A percentile compares a stretch with the other conserved stretches of the same genome.
Evolutionary conservation across 2,329 filamentous ascomycete genomes (phyloP).

Genomic region (Claviceps cyperi): DNA sequence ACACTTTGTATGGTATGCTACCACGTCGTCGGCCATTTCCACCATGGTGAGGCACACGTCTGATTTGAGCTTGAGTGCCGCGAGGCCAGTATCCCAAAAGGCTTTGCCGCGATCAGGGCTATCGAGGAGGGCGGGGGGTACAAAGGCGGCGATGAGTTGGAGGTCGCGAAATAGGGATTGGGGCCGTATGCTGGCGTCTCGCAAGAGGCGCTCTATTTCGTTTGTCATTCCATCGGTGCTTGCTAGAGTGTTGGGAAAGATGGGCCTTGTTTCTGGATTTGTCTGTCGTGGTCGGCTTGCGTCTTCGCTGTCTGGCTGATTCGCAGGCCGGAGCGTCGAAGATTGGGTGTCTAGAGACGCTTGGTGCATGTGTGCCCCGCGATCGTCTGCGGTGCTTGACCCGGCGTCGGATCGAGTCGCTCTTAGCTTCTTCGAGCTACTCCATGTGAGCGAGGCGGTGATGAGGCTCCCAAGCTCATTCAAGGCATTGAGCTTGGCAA

Average conservation of each 20-base stretch:
- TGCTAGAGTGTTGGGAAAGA: constrained; percentile 32
- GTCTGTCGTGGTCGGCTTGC: constrained; percentile 26
- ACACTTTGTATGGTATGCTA: constrained; percentile 48
- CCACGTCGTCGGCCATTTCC: constrained; percentile 41
- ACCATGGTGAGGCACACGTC: constrained; percentile 73
- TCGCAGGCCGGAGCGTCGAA: constrained; percentile 26
- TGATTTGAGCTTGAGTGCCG: constrained; percentile 75
- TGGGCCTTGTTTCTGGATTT: constrained; percentile 32
- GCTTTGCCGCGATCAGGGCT: constrained; percentile 55
- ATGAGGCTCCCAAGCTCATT: constrained; percentile 75
- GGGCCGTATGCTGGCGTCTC: constrained; percentile 54
- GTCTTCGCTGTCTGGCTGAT: constrained; percentile 14
- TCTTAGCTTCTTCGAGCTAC: constrained; percentile 18
- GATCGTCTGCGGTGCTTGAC: constrained; percentile 20
- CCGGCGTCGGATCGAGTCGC: constrained; percentile 24
- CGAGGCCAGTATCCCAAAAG: constrained; percentile 81
- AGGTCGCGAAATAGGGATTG: constrained; percentile 70
- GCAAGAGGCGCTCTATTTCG: constrained; percentile 52
- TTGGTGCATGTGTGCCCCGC: constrained; percentile 20
- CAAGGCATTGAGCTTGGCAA: constrained; percentile 68
- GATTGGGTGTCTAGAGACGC: constrained; percentile 48
- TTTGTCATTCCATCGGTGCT: constrained; percentile 52
- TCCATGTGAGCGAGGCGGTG: constrained; percentile 47
- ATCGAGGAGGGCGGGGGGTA: constrained; percentile 45
- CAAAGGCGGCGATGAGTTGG: constrained; percentile 57